Evolutionary conservation across 2,329 filamentous ascomycete genomes (phyloP).

Genomic region (Zalaria sp.): DNA sequence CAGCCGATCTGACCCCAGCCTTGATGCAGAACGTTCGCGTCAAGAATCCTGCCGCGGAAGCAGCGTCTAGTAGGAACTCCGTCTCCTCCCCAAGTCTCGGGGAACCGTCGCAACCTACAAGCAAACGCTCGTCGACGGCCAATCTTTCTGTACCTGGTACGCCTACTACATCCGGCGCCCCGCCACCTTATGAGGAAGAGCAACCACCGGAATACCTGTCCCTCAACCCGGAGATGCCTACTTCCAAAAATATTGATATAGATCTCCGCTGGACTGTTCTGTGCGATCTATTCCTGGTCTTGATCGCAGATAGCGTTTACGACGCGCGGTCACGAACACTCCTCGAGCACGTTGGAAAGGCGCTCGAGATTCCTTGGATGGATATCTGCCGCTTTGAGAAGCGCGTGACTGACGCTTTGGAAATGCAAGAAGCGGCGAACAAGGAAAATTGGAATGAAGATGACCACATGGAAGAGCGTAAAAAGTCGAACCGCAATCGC

Average conservation of each 20-base stretch:
- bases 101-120: background rate
- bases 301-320: slow-evolving; percentile 94
- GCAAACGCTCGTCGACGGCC: slow-evolving; percentile 5
- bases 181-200: slow-evolving; percentile 44
- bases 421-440: slow-evolving; percentile 90
- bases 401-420: slow-evolving; percentile 85
- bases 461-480: slow-evolving; percentile 75
- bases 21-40: slow-evolving; percentile 88
- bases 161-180: slow-evolving; percentile 23
- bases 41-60: slow-evolving; percentile 53
- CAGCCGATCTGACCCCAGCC: slow-evolving; percentile 67
- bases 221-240: slow-evolving; percentile 68
- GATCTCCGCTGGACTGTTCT: slow-evolving; percentile 94
- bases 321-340: slow-evolving; percentile 76
- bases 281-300: slow-evolving; percentile 84
- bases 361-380: slow-evolving; percentile 71
- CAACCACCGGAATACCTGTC: slow-evolving; percentile 59
- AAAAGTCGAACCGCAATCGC: slow-evolving; percentile 67
- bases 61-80: background rate
- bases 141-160: slow-evolving; percentile 17
- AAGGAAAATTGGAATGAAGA: slow-evolving; percentile 98
- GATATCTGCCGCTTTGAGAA: slow-evolving; percentile 97
- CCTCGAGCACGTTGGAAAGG: slow-evolving; percentile 67
- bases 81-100: background rate
- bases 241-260: slow-evolving; percentile 77